These are phyloP conservation scores for Syncephalastrum monosporum DNA, from an alignment of 371 early-diverging fungal genomes.

Conservation along the genomic window DNA sequence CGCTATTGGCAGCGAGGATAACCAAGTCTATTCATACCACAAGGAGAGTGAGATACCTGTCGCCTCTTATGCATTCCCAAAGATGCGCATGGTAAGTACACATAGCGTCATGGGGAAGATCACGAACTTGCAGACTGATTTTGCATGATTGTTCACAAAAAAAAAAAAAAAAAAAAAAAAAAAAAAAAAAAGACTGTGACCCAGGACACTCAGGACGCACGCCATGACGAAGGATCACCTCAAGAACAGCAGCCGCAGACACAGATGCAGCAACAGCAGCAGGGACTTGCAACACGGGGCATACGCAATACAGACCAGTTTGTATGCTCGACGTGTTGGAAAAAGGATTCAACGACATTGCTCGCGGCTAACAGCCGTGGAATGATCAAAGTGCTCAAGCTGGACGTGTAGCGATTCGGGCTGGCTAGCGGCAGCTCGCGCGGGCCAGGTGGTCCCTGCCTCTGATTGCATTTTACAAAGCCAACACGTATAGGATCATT, in stretches of 20 bases:
- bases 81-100: conserved; percentile 17
- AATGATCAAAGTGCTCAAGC: conserved; percentile 73
- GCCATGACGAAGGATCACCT: background rate
- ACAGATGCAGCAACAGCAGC: no score
- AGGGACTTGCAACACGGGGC: background rate
- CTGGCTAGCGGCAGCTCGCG: no score
- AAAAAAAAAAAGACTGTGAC: conserved; percentile 10
- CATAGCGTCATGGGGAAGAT: no score
- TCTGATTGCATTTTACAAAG: no score
- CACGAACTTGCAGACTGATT: conserved; percentile 33
- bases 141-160: conserved; percentile 42
- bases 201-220: no score
- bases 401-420: conserved; percentile 21
- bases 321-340: conserved; percentile 92
- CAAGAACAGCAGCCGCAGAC: no score
- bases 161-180: conserved; percentile 9
- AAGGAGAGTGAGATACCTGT: conserved; percentile 69
- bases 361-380: conserved; percentile 92
- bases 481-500: no score
- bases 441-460: no score
- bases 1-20: conserved; percentile 89
- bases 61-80: conserved; percentile 73
- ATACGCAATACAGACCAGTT: conserved; percentile 52
- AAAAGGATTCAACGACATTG: conserved; percentile 68
- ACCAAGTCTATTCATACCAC: conserved; percentile 83